Evolutionary conservation across 2,329 filamentous ascomycete genomes (phyloP).

Genomic region (Fusarium longipes): DNA sequence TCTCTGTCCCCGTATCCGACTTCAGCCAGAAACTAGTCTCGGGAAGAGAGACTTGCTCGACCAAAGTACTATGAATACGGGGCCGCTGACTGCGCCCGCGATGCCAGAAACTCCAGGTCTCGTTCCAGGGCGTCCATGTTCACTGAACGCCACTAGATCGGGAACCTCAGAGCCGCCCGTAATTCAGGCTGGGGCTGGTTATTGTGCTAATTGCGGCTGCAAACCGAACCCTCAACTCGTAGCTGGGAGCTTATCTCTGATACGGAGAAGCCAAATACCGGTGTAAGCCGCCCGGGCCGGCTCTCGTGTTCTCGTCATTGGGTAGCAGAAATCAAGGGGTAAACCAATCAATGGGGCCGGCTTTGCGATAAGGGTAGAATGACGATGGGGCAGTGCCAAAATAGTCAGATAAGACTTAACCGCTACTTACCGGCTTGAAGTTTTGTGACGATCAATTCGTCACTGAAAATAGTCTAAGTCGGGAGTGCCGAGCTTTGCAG

Average conservation of each 20-base stretch:
- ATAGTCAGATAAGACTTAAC: conserved; percentile 38
- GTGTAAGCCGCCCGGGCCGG: conserved; percentile 47
- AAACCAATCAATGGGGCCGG: conserved; percentile 28
- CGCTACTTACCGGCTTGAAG: conserved; percentile 38
- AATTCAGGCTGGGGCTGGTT: conserved; percentile 14
- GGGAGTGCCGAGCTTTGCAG: conserved; percentile 35
- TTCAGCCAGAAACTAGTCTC: conserved; percentile 17
- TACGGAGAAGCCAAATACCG: conserved; percentile 34
- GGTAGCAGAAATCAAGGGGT: conserved; percentile 34
- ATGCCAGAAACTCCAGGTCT: conserved; percentile 22
- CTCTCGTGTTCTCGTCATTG: conserved; percentile 44
- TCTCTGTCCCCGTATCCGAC: conserved; percentile 18
- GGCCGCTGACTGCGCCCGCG: conserved; percentile 38
- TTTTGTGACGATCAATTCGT: conserved; percentile 39
- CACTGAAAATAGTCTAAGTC: conserved; percentile 42
- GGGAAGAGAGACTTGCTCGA: conserved; percentile 23
- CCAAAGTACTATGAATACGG: conserved; percentile 29
- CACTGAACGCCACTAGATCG: conserved; percentile 42
- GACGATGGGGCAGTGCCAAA: conserved; percentile 26
- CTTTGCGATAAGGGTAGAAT: conserved; percentile 37
- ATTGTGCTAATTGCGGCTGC: conserved; percentile 25
- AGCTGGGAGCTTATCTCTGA: conserved; percentile 30
- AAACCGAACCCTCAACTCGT: conserved; percentile 14
- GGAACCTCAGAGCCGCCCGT: conserved; percentile 32
- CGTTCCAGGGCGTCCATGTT: conserved; percentile 22